Evolutionary conservation across 352 stramenopile species (phyloP), one percentile per base, ranked within the genome.

Genomic region (Globisporangium mamillatum): DNA sequence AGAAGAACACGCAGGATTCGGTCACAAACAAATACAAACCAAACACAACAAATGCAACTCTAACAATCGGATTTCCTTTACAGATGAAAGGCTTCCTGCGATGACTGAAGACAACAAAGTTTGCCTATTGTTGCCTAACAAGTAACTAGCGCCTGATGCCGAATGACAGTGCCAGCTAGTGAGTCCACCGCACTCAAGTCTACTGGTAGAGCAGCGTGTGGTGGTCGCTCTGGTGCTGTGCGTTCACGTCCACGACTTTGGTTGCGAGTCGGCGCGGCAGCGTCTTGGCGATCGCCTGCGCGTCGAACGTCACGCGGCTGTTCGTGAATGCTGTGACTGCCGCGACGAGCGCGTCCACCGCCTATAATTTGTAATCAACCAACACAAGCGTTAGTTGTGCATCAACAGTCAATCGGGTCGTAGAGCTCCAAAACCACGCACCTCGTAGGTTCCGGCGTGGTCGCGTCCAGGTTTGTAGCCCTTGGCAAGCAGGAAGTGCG

Each of bases 391-490:
- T 20, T 29, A 18, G 38, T 9, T 44, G 9, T 25, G n/a, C 10
- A 4, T 29, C 12, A 12, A 44, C 10, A 44, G 36, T 16, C 36
- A 44, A 44, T 44, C 36, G 36, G 1, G 9, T 44, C 36, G 12
- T 44, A 44, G 16, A 46, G 38, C 38, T 46, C 38, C 38, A 14
- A 46, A 20, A n/a, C 7, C n/a, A 54, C 25, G 41, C 58, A 70
- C 72, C 48, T 91, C 83, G 20, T 86, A 80, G 2, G 77, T 88
- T 4, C 72, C 82, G 0, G 71, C 64, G 64, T 81, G 63, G 32
- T 89, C 70, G 50, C 78, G 80, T 27, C 84, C 80, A 3, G 84
- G 84, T 16, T 80, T 79, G 76, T 92, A 89, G 46, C 81, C 84
- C 58, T 92, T 92, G 34, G 74, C 72, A 18, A 90, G 66, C 61